These are phyloP conservation scores for Pyricularia sp. DNA, from an alignment of 2,329 filamentous ascomycete species.

Conservation along the genomic window DNA sequence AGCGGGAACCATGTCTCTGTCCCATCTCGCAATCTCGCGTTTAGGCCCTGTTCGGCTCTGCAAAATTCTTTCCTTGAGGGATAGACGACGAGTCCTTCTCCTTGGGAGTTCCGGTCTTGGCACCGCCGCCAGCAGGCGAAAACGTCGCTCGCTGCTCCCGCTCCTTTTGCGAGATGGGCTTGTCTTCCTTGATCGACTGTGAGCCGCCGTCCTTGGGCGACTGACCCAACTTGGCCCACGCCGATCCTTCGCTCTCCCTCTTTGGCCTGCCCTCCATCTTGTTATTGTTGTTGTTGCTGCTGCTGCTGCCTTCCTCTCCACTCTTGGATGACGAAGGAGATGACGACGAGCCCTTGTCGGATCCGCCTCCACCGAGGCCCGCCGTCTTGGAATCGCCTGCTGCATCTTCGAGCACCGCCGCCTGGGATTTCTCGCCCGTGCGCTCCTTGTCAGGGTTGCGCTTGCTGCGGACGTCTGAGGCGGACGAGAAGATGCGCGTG, in stretches of 20 bases:
- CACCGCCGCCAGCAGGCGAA: not conserved
- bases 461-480: conserved; percentile 3
- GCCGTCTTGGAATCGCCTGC: not conserved
- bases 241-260: not conserved
- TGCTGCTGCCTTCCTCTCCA: not conserved
- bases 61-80: not conserved
- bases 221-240: not conserved
- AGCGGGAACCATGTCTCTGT: not conserved
- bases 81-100: not conserved
- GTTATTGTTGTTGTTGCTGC: not conserved
- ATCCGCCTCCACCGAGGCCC: not conserved
- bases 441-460: not conserved
- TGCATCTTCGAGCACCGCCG: not conserved
- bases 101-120: not conserved
- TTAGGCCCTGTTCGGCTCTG: not conserved
- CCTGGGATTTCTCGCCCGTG: not conserved
- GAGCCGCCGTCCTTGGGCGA: not conserved
- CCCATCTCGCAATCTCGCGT: not conserved
- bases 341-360: not conserved
- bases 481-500: not conserved
- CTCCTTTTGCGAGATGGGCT: not conserved
- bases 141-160: not conserved
- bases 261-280: not conserved
- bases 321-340: not conserved
- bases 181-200: not conserved